Percentiles rank a stretch among this genome's conserved stretches.
These are phyloP conservation scores for Diospyros lotus DNA, from an alignment of 148 eudicot genomes.

Conservation along the genomic window DNA sequence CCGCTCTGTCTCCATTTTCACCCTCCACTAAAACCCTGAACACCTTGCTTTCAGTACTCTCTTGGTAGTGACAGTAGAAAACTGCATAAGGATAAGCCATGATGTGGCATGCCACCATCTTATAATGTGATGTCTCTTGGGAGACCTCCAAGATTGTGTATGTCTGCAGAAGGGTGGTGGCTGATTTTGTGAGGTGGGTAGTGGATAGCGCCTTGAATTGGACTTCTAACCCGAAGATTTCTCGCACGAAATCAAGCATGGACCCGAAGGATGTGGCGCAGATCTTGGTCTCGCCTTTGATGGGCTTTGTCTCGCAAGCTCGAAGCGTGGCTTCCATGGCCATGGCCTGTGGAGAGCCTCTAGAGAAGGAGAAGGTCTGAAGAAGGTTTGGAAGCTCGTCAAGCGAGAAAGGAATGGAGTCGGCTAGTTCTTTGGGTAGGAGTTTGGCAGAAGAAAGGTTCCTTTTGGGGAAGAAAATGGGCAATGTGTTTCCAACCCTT, in stretches of 20 bases:
- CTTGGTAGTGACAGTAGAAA: slow-evolving; percentile 57
- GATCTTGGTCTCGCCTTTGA: slow-evolving; percentile 30
- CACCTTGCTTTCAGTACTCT: slow-evolving; percentile 31
- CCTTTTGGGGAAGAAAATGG: slow-evolving; percentile 41
- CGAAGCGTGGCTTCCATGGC: slow-evolving; percentile 37
- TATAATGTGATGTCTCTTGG: slow-evolving; percentile 19
- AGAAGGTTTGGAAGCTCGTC: slow-evolving; percentile 33
- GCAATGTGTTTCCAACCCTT: slow-evolving; percentile 35
- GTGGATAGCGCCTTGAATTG: slow-evolving; percentile 38
- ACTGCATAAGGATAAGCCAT: slow-evolving; percentile 68
- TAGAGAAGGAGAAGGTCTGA: slow-evolving; percentile 17
- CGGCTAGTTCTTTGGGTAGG: slow-evolving; percentile 43
- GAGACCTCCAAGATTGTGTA: slow-evolving; percentile 42
- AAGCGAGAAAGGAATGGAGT: slow-evolving; percentile 53
- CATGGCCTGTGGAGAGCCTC: slow-evolving; percentile 30
- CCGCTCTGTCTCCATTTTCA: slow-evolving; percentile 37
- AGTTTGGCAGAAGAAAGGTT: slow-evolving; percentile 30
- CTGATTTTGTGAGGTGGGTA: slow-evolving; percentile 21
- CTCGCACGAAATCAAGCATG: slow-evolving; percentile 31
- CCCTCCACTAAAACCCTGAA: slow-evolving; percentile 35
- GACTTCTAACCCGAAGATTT: slow-evolving; percentile 16
- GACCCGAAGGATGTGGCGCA: slow-evolving; percentile 48
- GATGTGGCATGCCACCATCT: slow-evolving; percentile 59
- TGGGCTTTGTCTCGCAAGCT: slow-evolving; percentile 30
- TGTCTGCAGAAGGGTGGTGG: slow-evolving; percentile 32